Conservation (phyloP, 2,329 filamentous ascomycete genomes). For the Fusarium pininemorale region DNA sequence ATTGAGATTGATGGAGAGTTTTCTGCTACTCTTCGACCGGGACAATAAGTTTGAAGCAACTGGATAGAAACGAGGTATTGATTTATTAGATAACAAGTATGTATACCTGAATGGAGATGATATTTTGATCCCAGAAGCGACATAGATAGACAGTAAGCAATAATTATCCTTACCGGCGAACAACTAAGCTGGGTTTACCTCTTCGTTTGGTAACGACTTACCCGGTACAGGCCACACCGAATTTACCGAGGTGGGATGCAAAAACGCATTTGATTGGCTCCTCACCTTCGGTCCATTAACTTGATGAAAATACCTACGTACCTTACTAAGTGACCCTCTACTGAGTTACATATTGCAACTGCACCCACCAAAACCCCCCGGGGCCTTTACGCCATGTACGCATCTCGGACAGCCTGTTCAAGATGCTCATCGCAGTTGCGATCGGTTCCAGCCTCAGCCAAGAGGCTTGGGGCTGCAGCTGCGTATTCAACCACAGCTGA, state of each 20-base stretch:
- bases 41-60: neutral
- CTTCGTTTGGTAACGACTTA: neutral
- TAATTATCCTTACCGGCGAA: neutral
- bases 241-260: slow-evolving; percentile 23
- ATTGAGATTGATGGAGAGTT: slow-evolving; percentile 58
- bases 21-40: slow-evolving; percentile 4
- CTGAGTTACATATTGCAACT: slow-evolving; percentile 13
- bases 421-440: slow-evolving; percentile 47
- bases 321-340: slow-evolving; percentile 4
- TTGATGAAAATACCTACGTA: slow-evolving; percentile 33
- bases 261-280: slow-evolving; percentile 28
- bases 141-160: neutral
- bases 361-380: neutral
- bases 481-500: slow-evolving; percentile 40
- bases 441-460: slow-evolving; percentile 20
- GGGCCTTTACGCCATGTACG: slow-evolving; percentile 44
- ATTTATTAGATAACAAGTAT: neutral
- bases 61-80: neutral
- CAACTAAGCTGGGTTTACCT: neutral
- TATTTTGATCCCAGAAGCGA: neutral
- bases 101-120: neutral
- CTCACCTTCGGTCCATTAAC: slow-evolving; percentile 9
- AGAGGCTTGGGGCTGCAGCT: slow-evolving; percentile 31
- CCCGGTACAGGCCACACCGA: slow-evolving; percentile 18
- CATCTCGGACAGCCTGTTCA: slow-evolving; percentile 48